Percentiles rank a stretch among this genome's conserved stretches.
Evolutionary conservation across 768 basidiomycete genomes (phyloP).

Genomic region (Boletus bicolor): DNA sequence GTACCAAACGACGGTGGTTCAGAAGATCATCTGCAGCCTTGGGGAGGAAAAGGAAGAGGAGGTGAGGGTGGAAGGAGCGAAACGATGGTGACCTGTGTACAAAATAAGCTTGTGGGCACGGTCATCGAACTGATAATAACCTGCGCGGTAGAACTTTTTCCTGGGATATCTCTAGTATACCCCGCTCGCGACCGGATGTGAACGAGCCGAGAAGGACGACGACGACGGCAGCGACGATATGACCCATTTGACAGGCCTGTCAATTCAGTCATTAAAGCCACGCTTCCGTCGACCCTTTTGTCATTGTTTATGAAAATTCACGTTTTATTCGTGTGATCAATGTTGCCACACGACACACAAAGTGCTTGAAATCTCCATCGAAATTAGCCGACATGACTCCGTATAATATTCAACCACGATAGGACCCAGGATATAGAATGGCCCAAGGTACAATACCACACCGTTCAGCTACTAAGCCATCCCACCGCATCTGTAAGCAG

Average conservation of each 20-base stretch:
- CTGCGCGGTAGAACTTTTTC: neutral
- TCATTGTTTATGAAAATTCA: neutral
- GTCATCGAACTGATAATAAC: neutral
- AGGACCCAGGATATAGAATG: no score
- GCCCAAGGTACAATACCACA: no score
- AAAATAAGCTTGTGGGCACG: conserved; percentile 1
- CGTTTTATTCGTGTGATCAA: conserved; percentile 2
- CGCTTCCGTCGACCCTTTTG: conserved; percentile 3
- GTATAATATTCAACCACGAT: no score
- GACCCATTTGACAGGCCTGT: conserved; percentile 12
- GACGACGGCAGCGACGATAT: neutral
- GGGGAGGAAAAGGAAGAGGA: neutral
- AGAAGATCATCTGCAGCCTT: conserved; percentile 16
- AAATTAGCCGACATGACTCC: neutral
- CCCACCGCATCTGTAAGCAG: neutral
- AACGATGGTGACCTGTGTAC: conserved; percentile 2
- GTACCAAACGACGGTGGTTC: conserved; percentile 9
- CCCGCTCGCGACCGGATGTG: neutral
- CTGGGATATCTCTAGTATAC: neutral
- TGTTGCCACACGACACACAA: neutral
- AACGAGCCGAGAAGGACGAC: neutral
- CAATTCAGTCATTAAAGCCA: conserved; percentile 12
- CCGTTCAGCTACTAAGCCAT: no score
- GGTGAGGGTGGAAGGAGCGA: neutral
- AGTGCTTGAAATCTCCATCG: neutral